Conservation (phyloP, 352 stramenopile species). For the Phytophthora cajani region DNA sequence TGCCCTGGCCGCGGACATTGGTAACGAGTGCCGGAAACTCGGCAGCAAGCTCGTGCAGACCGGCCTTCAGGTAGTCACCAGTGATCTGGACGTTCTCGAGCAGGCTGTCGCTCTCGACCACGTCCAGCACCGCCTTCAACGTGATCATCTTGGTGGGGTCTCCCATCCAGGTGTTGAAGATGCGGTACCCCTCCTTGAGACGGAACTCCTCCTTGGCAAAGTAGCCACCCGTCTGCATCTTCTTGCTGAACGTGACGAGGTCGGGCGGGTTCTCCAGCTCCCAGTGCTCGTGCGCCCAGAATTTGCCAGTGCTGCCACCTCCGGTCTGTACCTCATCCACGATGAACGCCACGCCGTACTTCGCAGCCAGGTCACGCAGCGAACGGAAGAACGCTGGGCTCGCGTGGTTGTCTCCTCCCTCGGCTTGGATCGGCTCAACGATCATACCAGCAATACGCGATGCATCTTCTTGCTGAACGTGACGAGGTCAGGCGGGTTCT, state of each 20-base stretch:
- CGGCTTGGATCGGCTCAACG: conserved; percentile 83
- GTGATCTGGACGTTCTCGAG: conserved; percentile 82
- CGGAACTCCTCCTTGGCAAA: conserved; percentile 83
- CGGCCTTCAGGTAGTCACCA: conserved; percentile 66
- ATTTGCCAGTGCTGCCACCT: conserved; percentile 82
- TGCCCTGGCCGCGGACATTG: conserved; percentile 81
- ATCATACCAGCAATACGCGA: conserved; percentile 82
- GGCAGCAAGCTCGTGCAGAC: conserved; percentile 49
- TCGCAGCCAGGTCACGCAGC: conserved; percentile 61
- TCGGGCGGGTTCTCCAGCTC: conserved; percentile 76
- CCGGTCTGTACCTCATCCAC: conserved; percentile 89
- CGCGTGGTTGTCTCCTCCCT: conserved; percentile 83
- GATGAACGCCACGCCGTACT: conserved; percentile 79
- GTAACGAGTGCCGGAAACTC: conserved; percentile 68
- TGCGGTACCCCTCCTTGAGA: conserved; percentile 73
- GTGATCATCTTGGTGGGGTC: conserved; percentile 88
- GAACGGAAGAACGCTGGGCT: conserved; percentile 72
- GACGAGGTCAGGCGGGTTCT: conserved; percentile 80
- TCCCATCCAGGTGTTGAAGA: conserved; percentile 92
- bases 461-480: conserved; percentile 91
- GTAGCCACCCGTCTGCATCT: conserved; percentile 85
- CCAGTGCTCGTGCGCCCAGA: conserved; percentile 89
- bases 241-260: conserved; percentile 89
- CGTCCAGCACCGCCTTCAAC: conserved; percentile 76
- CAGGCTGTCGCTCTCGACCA: conserved; percentile 61